A percentile compares a stretch with the other conserved stretches of the same genome.
phyloP scores from a whole-genome alignment of 1,284 basidiomycete species.

The Apiotrichum mycotoxinovorans region DNA sequence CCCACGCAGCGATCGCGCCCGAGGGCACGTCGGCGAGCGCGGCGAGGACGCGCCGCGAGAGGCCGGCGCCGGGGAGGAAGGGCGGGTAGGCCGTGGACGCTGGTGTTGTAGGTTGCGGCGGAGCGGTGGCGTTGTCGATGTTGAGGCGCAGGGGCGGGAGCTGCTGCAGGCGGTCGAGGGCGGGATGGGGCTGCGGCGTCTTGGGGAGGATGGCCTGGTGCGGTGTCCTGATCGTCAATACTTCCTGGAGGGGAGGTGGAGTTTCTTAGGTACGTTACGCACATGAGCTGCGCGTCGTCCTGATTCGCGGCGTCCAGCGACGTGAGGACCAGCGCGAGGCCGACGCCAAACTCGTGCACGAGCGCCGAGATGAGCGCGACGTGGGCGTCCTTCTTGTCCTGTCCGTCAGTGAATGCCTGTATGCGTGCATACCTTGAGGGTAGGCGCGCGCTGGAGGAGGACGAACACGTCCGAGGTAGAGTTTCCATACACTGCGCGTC shows the following conservation, averaged over 20 bases:
- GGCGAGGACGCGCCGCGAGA: slow-evolving; percentile 63
- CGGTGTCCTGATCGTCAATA: slow-evolving; percentile 20
- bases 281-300: slow-evolving; percentile 72
- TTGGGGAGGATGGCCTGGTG: slow-evolving; percentile 48
- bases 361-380: slow-evolving; percentile 59
- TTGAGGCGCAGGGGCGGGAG: slow-evolving; percentile 50
- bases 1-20: slow-evolving; percentile 55
- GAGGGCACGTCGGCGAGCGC: slow-evolving; percentile 44
- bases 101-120: slow-evolving; percentile 22
- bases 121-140: slow-evolving; percentile 5
- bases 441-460: slow-evolving; percentile 63
- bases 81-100: slow-evolving; percentile 46
- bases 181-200: slow-evolving; percentile 50
- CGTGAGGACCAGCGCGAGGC: slow-evolving; percentile 61
- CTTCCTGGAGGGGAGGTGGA: too few species aligned
- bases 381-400: slow-evolving; percentile 68
- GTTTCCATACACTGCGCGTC: slow-evolving; percentile 14
- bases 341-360: slow-evolving; percentile 54
- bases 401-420: slow-evolving; percentile 9
- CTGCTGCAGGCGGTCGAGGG: slow-evolving; percentile 52
- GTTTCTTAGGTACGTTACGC: slow-evolving; percentile 42
- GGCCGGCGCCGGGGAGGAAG: slow-evolving; percentile 65
- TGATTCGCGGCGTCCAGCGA: slow-evolving; percentile 70
- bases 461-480: slow-evolving; percentile 10
- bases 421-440: slow-evolving; percentile 58